These are phyloP conservation scores for Phytopythium litorale DNA, from an alignment of 352 stramenopile species.

Conservation along the genomic window DNA sequence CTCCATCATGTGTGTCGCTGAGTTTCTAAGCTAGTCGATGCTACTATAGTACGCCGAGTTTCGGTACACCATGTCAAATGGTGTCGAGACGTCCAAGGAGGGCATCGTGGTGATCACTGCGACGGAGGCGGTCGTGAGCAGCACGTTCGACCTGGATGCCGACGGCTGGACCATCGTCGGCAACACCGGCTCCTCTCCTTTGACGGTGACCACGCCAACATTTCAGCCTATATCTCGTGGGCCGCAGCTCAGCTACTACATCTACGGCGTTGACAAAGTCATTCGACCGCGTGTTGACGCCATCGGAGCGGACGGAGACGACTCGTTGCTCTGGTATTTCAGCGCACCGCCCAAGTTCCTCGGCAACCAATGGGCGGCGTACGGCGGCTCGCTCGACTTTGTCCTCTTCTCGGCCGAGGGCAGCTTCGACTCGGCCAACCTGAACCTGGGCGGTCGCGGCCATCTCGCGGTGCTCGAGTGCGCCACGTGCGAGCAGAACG, in stretches of 20 bases:
- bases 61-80: constrained; percentile 81
- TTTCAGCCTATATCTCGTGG: constrained; percentile 69
- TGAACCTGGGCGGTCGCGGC: constrained; percentile 59
- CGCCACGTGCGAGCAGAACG: constrained; percentile 72
- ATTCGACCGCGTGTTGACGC: constrained; percentile 61
- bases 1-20: background rate
- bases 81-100: constrained; percentile 47
- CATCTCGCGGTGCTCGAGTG: constrained; percentile 88
- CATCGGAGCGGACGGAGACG: constrained; percentile 27
- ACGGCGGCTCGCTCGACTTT: constrained; percentile 89
- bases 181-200: constrained; percentile 39
- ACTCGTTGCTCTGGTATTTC: constrained; percentile 89
- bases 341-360: constrained; percentile 77
- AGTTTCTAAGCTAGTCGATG: background rate
- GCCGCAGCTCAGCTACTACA: constrained; percentile 84
- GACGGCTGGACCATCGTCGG: constrained; percentile 80
- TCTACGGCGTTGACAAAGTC: constrained; percentile 75
- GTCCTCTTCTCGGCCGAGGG: constrained; percentile 88
- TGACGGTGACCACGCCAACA: constrained; percentile 9
- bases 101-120: constrained; percentile 80
- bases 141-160: constrained; percentile 70
- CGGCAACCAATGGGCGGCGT: constrained; percentile 85
- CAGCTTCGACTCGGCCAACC: constrained; percentile 74
- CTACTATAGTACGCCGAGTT: constrained; percentile 76
- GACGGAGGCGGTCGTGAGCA: constrained; percentile 66